These are phyloP conservation scores for Ophiosphaerella narmari DNA, from an alignment of 2,329 filamentous ascomycete species.

Conservation along the genomic window DNA sequence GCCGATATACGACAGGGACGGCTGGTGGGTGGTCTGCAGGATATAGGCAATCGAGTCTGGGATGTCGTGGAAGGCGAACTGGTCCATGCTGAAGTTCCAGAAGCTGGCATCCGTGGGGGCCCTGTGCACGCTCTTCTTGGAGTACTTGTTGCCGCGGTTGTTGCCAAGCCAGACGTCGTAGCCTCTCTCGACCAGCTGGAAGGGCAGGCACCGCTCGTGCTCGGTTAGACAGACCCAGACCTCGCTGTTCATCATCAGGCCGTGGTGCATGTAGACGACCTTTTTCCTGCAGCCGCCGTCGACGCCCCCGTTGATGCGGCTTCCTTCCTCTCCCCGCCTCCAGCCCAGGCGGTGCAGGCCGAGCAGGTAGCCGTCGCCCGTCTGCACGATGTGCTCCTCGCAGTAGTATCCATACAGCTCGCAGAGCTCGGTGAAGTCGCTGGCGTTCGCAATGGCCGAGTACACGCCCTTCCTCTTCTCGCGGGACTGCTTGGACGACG, in stretches of 20 bases:
- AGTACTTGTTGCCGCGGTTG: constrained; percentile 98
- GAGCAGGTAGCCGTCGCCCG: constrained; percentile 88
- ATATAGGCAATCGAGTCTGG: constrained; percentile 94
- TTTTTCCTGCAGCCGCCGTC: constrained; percentile 68
- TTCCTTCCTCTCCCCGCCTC: constrained; percentile 78
- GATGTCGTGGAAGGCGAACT: constrained; percentile 97
- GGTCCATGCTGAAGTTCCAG: constrained; percentile 98
- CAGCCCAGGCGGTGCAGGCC: constrained; percentile 87
- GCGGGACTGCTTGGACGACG: constrained; percentile 69
- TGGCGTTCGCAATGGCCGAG: constrained; percentile 78
- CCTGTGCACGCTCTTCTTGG: constrained; percentile 82
- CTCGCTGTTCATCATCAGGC: constrained; percentile 97
- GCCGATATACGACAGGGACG: constrained; percentile 90
- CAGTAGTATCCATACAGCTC: constrained; percentile 88
- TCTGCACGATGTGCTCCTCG: constrained; percentile 96
- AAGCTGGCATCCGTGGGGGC: constrained; percentile 78
- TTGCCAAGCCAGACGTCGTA: constrained; percentile 99
- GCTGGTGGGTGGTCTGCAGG: constrained; percentile 77
- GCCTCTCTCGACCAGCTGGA: constrained; percentile 83
- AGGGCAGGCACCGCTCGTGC: constrained; percentile 81
- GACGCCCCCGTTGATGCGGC: constrained; percentile 73
- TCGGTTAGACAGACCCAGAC: constrained; percentile 96
- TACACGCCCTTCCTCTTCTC: constrained; percentile 75
- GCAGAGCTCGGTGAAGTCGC: constrained; percentile 94
- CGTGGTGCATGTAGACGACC: constrained; percentile 93